Base-by-base conservation (phyloP, 345 rosid species). In the Camelina sativa region DNA sequence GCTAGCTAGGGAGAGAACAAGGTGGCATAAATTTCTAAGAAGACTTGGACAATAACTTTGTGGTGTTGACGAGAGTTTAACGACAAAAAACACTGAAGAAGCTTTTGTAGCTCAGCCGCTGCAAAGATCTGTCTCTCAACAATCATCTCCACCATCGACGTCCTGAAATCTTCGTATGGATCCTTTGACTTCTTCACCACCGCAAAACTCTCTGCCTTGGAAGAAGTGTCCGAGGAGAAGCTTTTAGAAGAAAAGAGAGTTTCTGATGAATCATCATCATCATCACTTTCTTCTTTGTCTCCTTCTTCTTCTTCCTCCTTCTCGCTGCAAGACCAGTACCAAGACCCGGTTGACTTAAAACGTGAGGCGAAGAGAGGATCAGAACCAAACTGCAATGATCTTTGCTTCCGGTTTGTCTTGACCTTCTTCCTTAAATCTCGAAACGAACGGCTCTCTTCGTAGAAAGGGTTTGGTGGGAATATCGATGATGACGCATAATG, bases 141-240 rank as follows among this genome's bases (percentile, higher is more conserved):
- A 7, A 91, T 91, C 97, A 91, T 91, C 86, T 91, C 95, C 81
- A 86, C 85, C 97, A 87, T 89, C 15, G 96, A 91, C 53, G 74
- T 81, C 79, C 86, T 83, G 53, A 91, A 91, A 75, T 91, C 97
- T 13, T 82, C 86, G 56, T 81, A 83, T 2, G 97, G 97, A 54
- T 87, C 87, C 7, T 84, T 75, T 0, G 97, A 91, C 58, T 85
- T 82, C 88, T 89, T 91, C 84, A 88, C 97, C 64, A 93, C 91
- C 1, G 96, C 98, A 25, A 87, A 86, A 83, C 97, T 91, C 46
- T 82, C 96, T 50, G 73, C 77, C 46, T 2, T 52, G 5, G 95
- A 86, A 38, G 48, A 43, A 22, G 97, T 87, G 6, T 87, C 87
- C 0, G 97, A 89, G 2, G 98, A 88, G 67, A 86, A 82, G 72